Percentiles rank a stretch among this genome's conserved stretches.
phyloP scores from a whole-genome alignment of 371 early-diverging fungal species.

The Lichtheimia corymbifera region DNA sequence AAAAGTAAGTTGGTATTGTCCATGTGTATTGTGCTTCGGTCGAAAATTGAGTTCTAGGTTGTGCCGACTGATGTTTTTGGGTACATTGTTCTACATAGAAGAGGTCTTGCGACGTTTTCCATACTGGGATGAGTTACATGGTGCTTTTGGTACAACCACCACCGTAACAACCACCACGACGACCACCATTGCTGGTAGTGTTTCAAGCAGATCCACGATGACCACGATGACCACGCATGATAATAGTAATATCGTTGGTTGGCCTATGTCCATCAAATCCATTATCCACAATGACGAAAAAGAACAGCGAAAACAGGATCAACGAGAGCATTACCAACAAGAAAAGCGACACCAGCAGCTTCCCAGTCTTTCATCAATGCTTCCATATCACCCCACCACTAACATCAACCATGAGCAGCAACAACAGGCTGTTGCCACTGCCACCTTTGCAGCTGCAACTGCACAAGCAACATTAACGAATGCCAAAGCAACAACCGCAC shows the following conservation, averaged over 20 bases:
- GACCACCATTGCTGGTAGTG: conserved; percentile 3
- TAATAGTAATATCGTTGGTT: conserved; percentile 14
- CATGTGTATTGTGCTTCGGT: conserved; percentile 1
- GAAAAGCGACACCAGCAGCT: not conserved
- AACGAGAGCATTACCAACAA: no score
- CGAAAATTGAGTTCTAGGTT: conserved; percentile 8
- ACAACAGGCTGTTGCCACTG: conserved; percentile 17
- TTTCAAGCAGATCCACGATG: conserved; percentile 9
- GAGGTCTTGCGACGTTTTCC: conserved; percentile 49
- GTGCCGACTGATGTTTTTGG: conserved; percentile 6
- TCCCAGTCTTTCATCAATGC: not conserved
- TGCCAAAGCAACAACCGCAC: conserved; percentile 16
- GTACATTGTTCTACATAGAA: conserved; percentile 21
- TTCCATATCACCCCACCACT: not conserved
- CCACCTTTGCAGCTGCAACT: conserved; percentile 17
- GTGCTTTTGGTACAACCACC: conserved; percentile 28
- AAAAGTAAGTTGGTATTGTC: conserved; percentile 10
- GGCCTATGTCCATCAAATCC: conserved; percentile 46
- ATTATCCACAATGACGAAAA: conserved; percentile 29
- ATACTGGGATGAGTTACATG: conserved; percentile 51
- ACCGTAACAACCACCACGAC: conserved; percentile 8
- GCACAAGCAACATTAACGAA: conserved; percentile 13
- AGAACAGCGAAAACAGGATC: no score
- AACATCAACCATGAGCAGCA: conserved; percentile 4
- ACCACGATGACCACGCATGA: conserved; percentile 12